Base-by-base conservation (phyloP, 208 protist species). In the Crithidia acanthocephali region DNA sequence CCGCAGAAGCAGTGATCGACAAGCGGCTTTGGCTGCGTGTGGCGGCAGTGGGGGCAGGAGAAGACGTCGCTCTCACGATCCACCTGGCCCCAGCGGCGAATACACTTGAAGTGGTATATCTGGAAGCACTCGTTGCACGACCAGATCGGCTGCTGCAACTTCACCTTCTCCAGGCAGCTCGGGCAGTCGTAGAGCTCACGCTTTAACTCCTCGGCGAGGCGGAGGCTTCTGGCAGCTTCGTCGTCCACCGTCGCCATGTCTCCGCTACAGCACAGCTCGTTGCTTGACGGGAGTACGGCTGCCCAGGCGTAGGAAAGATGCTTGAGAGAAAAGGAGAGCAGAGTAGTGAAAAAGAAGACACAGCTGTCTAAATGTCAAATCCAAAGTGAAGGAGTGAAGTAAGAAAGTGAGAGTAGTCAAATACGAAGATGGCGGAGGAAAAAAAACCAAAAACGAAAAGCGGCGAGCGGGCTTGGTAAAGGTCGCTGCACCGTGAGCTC, bases 31-130 rank as follows among this genome's bases (percentile, higher is more conserved):
- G 83, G 76, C 44, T 78, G 66, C 4, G 37, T 72, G 37, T 87
- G 80, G 32, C 84, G 85, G 59, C 88, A 94, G n/a, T 84, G 79
- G 10, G 72, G 75, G 35, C 75, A 85, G 15, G 65, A 79, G 56
- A 84, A 72, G 22, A 52, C 64, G 22, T 76, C 69, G 35, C 22
- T 68, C 5, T 68, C 70, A 45, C 65, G 61, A 37, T 60, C 81
- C 37, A 58, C 63, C 66, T 72, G 63, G 33, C 47, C 71, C 90
- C 90, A 95, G 48, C 80, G 76, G 59, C 81, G 77, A 40, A 91
- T 89, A 66, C 90, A 95, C 25, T 65, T 76, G 3, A 92, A 82
- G 51, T 95, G 90, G 74, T 91, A 91, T 56, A 87, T 79, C 35
- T 79, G 55, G 63, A 85, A 88, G 55, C 90, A 95, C 18, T 69